These are phyloP conservation scores for Ogataea haglerorum DNA, from an alignment of 805 yeast genomes.

Conservation along the genomic window DNA sequence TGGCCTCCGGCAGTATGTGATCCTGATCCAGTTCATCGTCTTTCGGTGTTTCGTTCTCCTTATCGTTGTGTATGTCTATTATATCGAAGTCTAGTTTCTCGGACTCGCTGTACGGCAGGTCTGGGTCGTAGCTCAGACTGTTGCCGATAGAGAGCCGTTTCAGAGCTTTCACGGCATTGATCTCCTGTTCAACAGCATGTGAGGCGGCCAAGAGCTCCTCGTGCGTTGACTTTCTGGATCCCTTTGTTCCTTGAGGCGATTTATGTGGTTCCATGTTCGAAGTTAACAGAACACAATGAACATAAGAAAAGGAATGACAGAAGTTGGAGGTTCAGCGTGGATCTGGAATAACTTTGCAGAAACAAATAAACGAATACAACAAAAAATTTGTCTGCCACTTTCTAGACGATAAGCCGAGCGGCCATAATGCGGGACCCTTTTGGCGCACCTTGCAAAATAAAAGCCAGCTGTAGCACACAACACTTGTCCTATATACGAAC, in stretches of 20 bases:
- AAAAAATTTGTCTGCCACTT: constrained; percentile 8
- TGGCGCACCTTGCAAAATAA: background rate
- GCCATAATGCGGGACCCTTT: background rate
- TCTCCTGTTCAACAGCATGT: constrained; percentile 70
- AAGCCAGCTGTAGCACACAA: background rate
- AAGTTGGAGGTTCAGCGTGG: constrained; percentile 10
- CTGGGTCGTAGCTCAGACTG: constrained; percentile 63
- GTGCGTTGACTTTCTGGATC: constrained; percentile 28
- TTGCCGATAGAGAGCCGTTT: constrained; percentile 72
- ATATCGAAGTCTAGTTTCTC: constrained; percentile 22
- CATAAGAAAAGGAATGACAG: constrained; percentile 10
- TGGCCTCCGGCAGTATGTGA: constrained; percentile 33
- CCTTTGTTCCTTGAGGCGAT: constrained; percentile 4
- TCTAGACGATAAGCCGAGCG: constrained; percentile 6
- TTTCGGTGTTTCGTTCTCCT: constrained; percentile 5
- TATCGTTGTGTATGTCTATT: constrained; percentile 16
- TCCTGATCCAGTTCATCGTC: constrained; percentile 18
- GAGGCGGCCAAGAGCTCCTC: constrained; percentile 57
- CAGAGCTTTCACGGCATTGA: constrained; percentile 67
- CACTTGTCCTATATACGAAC: background rate
- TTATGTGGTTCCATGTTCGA: constrained; percentile 5
- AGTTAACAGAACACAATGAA: constrained; percentile 5
- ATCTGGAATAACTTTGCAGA: constrained; percentile 6
- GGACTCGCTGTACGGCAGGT: constrained; percentile 45
- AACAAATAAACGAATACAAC: constrained; percentile 8